Percentiles rank a stretch among this genome's conserved stretches.
Evolutionary conservation across 2,329 filamentous ascomycete genomes (phyloP).

Genomic region (Alternaria rosae): DNA sequence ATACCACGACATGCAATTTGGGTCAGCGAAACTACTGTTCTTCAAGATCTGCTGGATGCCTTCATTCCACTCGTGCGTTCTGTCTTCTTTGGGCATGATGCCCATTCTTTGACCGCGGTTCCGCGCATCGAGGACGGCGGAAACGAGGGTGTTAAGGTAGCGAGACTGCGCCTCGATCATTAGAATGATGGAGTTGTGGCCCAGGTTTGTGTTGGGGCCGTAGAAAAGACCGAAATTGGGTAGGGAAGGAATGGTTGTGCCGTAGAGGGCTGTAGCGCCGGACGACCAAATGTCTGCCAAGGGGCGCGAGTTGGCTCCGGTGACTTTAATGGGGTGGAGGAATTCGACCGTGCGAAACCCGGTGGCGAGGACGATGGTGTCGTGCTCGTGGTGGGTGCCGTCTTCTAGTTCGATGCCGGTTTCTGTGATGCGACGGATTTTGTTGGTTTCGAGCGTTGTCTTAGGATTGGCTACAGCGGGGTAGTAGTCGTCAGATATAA

Average conservation of each 20-base stretch:
- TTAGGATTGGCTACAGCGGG: conserved; percentile 58
- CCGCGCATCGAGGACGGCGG: conserved; percentile 57
- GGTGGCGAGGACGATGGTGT: conserved; percentile 65
- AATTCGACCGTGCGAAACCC: conserved; percentile 67
- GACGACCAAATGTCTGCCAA: conserved; percentile 60
- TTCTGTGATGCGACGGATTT: conserved; percentile 57
- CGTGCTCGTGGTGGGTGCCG: conserved; percentile 56
- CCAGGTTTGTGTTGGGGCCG: conserved; percentile 64
- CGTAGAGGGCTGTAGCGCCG: conserved; percentile 61
- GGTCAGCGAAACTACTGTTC: conserved; percentile 61
- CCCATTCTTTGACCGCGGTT: conserved; percentile 50
- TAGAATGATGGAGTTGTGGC: conserved; percentile 66
- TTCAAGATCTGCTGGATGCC: conserved; percentile 55
- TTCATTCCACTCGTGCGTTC: conserved; percentile 56
- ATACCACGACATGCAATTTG: conserved; percentile 64
- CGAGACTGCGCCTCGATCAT: conserved; percentile 67
- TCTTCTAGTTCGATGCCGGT: conserved; percentile 57
- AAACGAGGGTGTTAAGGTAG: conserved; percentile 62
- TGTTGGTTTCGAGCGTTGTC: conserved; percentile 60
- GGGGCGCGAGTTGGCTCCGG: conserved; percentile 53
- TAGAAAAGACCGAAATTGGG: conserved; percentile 67
- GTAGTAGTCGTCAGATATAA: conserved; percentile 65
- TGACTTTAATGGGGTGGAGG: conserved; percentile 64
- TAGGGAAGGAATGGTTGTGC: conserved; percentile 60
- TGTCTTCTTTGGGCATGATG: conserved; percentile 54